A percentile compares a stretch with the other conserved stretches of the same genome.
Conservation (phyloP, 2,329 filamentous ascomycete genomes). For the Anthostomella pinea region DNA sequence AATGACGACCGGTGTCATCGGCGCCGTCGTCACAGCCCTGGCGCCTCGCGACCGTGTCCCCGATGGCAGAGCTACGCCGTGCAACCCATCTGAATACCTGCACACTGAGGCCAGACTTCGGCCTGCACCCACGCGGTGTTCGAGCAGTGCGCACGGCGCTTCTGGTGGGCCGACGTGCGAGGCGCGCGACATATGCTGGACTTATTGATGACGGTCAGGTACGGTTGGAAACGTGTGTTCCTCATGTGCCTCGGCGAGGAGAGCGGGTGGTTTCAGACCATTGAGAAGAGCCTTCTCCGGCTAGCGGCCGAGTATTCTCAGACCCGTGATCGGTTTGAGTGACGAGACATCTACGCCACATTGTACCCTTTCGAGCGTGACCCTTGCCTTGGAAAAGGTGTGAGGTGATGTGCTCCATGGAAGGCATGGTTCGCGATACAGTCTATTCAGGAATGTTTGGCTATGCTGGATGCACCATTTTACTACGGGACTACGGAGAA, state of each 20-base stretch:
- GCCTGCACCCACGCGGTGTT: slow-evolving; percentile 29
- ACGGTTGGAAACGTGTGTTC: slow-evolving; percentile 23
- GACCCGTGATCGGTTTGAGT: slow-evolving; percentile 23
- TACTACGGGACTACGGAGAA: no score
- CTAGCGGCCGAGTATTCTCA: slow-evolving; percentile 20
- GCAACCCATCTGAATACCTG: no score
- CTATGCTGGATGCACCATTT: no score
- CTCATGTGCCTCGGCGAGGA: slow-evolving; percentile 19
- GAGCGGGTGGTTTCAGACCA: slow-evolving; percentile 24
- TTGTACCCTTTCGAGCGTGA: slow-evolving; percentile 24
- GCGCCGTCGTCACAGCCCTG: no score
- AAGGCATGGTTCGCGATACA: no score
- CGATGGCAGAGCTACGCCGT: no score
- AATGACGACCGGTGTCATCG: no score
- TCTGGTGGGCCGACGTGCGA: slow-evolving; percentile 26
- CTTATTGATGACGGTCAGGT: slow-evolving; percentile 22
- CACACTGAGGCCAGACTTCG: slow-evolving; percentile 29
- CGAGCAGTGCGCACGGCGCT: slow-evolving; percentile 21
- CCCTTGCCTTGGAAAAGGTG: slow-evolving; percentile 18
- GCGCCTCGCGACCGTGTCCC: no score
- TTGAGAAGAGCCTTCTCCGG: slow-evolving; percentile 23
- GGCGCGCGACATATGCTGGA: slow-evolving; percentile 27
- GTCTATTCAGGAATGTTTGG: no score
- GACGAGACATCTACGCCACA: slow-evolving; percentile 14
- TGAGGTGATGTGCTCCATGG: no score